Evolutionary conservation across 352 stramenopile genomes (phyloP).

Genomic region (Salisapilia sapeloensis): DNA sequence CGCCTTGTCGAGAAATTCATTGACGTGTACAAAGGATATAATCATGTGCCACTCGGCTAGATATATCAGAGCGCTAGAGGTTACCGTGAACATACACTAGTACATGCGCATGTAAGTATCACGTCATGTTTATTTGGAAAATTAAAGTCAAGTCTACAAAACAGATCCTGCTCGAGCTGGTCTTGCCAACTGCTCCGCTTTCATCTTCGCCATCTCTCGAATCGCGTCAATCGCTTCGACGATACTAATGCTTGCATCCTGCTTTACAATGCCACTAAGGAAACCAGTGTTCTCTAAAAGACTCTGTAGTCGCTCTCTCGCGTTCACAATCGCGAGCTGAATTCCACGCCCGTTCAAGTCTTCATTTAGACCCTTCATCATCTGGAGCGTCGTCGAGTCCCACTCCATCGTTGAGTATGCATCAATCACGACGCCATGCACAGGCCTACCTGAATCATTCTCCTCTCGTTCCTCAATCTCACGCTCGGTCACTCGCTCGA

Average conservation of each 20-base stretch:
- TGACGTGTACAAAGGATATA: too few species aligned
- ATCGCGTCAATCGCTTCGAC: slow-evolving; percentile 44
- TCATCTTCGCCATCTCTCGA: too few species aligned
- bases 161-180: too few species aligned
- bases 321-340: slow-evolving; percentile 63
- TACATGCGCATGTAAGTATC: too few species aligned
- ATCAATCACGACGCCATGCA: slow-evolving; percentile 51
- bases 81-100: too few species aligned
- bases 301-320: slow-evolving; percentile 37
- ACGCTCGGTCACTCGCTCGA: slow-evolving; percentile 25
- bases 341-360: slow-evolving; percentile 36
- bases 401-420: slow-evolving; percentile 67
- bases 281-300: slow-evolving; percentile 50
- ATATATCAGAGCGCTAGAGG: too few species aligned
- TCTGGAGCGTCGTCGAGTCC: slow-evolving; percentile 73
- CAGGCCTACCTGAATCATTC: slow-evolving; percentile 12
- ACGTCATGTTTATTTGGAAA: too few species aligned
- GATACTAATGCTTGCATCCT: slow-evolving; percentile 44
- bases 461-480: slow-evolving; percentile 23
- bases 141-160: too few species aligned
- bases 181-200: too few species aligned
- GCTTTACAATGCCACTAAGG: slow-evolving; percentile 34
- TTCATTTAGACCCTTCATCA: slow-evolving; percentile 66
- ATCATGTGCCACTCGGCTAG: too few species aligned
- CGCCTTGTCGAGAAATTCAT: too few species aligned